Evolutionary conservation across 108 stramenopile species (phyloP).

Genomic region (Skeletonema marinoi): DNA sequence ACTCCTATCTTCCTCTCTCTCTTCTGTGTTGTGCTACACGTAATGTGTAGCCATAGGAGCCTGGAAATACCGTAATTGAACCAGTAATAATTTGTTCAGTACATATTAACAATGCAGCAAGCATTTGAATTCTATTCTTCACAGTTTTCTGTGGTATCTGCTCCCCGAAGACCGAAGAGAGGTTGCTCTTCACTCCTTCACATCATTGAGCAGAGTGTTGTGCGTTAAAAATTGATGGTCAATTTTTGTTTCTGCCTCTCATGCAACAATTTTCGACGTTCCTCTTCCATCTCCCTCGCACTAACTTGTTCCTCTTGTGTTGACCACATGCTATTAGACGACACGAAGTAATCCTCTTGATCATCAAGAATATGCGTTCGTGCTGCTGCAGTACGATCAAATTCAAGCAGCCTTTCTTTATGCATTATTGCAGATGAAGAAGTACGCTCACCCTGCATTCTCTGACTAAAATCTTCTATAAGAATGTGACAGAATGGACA

Average conservation of each 20-base stretch:
- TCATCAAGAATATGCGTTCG: slow-evolving; percentile 52
- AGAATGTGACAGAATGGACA: slow-evolving; percentile 40
- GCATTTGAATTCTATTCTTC: too few species aligned
- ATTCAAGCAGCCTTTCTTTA: slow-evolving; percentile 51
- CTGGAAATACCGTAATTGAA: too few species aligned
- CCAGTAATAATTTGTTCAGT: too few species aligned
- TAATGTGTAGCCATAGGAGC: too few species aligned
- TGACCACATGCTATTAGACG: slow-evolving; percentile 42
- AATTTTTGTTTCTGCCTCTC: slow-evolving; percentile 23
- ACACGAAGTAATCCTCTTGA: slow-evolving; percentile 51
- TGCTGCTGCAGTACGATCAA: slow-evolving; percentile 32
- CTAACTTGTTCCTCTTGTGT: slow-evolving; percentile 28
- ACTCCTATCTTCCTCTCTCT: too few species aligned
- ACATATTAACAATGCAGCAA: too few species aligned
- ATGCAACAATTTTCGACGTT: slow-evolving; percentile 30
- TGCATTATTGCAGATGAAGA: slow-evolving; percentile 26
- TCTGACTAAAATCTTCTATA: slow-evolving; percentile 16
- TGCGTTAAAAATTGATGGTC: slow-evolving; percentile 22
- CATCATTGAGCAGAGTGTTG: neutral
- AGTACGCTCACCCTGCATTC: neutral
- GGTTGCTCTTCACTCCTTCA: too few species aligned
- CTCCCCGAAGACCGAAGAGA: too few species aligned
- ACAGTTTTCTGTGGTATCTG: too few species aligned
- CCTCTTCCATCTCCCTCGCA: slow-evolving; percentile 23
- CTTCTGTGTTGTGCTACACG: too few species aligned